Evolutionary conservation across 441 rosid genomes (phyloP).

Genomic region (Eutrema salsugineum): DNA sequence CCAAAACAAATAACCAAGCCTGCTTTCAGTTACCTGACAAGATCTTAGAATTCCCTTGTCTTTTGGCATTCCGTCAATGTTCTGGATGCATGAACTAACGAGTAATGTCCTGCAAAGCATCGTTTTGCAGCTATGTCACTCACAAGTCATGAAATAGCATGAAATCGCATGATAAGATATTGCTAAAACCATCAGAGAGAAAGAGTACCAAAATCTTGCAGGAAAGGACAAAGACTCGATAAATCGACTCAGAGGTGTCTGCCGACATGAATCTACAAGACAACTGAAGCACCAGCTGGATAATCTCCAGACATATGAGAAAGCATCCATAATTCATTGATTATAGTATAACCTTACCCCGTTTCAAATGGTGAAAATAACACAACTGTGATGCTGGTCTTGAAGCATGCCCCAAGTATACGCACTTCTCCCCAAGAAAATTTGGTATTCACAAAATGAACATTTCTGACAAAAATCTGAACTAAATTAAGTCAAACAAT

Average conservation of each 20-base stretch:
- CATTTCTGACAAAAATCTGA: slow-evolving; percentile 71
- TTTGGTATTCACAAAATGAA: slow-evolving; percentile 75
- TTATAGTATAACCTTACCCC: slow-evolving; percentile 43
- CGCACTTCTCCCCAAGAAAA: slow-evolving; percentile 67
- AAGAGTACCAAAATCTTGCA: slow-evolving; percentile 72
- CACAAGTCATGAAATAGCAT: slow-evolving; percentile 15
- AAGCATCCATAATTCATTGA: background rate
- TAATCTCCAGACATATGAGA: slow-evolving; percentile 7
- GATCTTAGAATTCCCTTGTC: slow-evolving; percentile 69
- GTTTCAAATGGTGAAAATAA: slow-evolving; percentile 77
- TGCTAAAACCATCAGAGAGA: slow-evolving; percentile 9
- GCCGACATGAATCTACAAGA: slow-evolving; percentile 40
- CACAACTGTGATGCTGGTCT: slow-evolving; percentile 64
- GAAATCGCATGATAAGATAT: slow-evolving; percentile 18
- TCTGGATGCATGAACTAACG: slow-evolving; percentile 61
- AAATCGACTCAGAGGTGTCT: slow-evolving; percentile 60
- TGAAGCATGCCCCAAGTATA: slow-evolving; percentile 83
- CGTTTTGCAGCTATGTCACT: background rate
- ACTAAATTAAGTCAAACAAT: background rate
- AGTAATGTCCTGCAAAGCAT: slow-evolving; percentile 68
- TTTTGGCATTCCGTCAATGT: slow-evolving; percentile 51
- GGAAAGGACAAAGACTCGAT: slow-evolving; percentile 67
- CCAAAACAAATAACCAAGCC: slow-evolving; percentile 5
- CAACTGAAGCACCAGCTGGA: slow-evolving; percentile 53
- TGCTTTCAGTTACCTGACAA: slow-evolving; percentile 49